phyloP scores from a whole-genome alignment of 352 stramenopile species.

The Aphanomyces astaci region DNA sequence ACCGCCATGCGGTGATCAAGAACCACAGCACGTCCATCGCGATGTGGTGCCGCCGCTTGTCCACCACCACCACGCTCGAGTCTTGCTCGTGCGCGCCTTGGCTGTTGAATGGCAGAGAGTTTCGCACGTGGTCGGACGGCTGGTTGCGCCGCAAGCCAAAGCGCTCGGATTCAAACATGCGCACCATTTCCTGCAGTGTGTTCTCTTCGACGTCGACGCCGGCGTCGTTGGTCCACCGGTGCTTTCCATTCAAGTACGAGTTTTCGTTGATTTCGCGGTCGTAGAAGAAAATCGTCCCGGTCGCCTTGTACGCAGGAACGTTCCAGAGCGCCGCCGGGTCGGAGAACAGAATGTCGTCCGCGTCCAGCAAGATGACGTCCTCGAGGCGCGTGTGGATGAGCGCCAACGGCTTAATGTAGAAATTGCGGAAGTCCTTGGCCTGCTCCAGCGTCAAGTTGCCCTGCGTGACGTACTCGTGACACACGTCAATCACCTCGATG shows the following conservation, averaged over 20 bases:
- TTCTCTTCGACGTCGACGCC: conserved; percentile 22
- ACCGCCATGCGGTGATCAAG: conserved; percentile 37
- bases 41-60: conserved; percentile 34
- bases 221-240: conserved; percentile 12
- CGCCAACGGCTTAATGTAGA: conserved; percentile 54
- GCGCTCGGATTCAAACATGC: conserved; percentile 39
- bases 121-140: conserved; percentile 35
- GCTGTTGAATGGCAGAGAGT: conserved; percentile 35
- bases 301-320: conserved; percentile 32
- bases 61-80: conserved; percentile 46
- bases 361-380: conserved; percentile 21
- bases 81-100: conserved; percentile 45
- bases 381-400: conserved; percentile 30
- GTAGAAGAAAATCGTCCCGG: conserved; percentile 58
- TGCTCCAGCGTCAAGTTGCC: conserved; percentile 16
- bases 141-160: conserved; percentile 27
- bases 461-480: conserved; percentile 29
- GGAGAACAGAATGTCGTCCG: conserved; percentile 22
- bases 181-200: conserved; percentile 34
- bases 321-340: conserved; percentile 17
- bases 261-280: conserved; percentile 43
- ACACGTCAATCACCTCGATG: conserved; percentile 64
- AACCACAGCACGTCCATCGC: conserved; percentile 38
- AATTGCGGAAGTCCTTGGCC: conserved; percentile 40
- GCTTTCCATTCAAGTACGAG: conserved; percentile 30